Evolutionary conservation across 345 rosid genomes (phyloP).

Genomic region (Turritis glabra): DNA sequence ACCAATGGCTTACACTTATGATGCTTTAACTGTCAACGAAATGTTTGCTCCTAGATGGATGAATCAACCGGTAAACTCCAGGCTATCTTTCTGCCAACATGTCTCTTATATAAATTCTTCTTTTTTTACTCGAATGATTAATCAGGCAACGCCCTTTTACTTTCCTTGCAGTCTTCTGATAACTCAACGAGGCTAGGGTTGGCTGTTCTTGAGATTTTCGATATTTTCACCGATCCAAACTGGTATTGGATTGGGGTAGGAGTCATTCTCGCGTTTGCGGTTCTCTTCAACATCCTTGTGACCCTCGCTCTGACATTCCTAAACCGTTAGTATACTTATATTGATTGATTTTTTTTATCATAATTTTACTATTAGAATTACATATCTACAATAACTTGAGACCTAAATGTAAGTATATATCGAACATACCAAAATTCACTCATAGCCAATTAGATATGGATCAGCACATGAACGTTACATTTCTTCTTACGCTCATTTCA

Average conservation of each 20-base stretch:
- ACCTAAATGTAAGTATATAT: neutral
- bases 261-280: constrained; percentile 58
- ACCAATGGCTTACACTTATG: constrained; percentile 71
- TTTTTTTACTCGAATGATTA: neutral
- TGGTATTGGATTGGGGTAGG: constrained; percentile 90
- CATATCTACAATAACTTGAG: constrained; percentile 7
- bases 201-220: constrained; percentile 57
- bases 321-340: constrained; percentile 53
- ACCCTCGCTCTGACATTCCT: constrained; percentile 69
- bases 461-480: neutral
- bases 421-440: neutral
- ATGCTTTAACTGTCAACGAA: constrained; percentile 74
- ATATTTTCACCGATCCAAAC: constrained; percentile 49
- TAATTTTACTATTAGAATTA: neutral
- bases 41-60: constrained; percentile 85
- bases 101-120: neutral
- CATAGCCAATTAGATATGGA: neutral
- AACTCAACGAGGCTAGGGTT: constrained; percentile 51
- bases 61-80: constrained; percentile 48
- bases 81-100: neutral
- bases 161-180: constrained; percentile 57
- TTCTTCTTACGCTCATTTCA: no score
- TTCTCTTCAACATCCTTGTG: constrained; percentile 76
- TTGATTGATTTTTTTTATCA: neutral
- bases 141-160: neutral